Percentiles rank a stretch among this genome's conserved stretches.
phyloP scores from a whole-genome alignment of 2,329 filamentous ascomycete genomes.

The Phoma sp. region DNA sequence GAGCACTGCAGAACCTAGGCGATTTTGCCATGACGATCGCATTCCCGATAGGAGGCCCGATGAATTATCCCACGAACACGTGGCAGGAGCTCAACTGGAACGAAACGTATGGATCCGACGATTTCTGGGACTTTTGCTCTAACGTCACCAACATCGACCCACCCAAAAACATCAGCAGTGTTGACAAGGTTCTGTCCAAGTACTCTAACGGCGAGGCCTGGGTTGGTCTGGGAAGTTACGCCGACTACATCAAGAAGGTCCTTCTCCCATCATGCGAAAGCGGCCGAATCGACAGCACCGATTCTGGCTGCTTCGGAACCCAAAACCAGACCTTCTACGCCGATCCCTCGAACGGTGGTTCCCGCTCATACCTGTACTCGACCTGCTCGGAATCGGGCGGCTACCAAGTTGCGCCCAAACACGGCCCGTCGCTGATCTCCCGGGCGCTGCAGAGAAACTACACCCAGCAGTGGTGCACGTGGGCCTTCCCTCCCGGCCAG shows the following conservation, averaged over 20 bases:
- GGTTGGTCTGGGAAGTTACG: conserved; percentile 59
- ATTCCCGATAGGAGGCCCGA: conserved; percentile 55
- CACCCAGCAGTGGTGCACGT: conserved; percentile 62
- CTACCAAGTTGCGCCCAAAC: conserved; percentile 56
- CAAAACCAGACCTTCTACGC: conserved; percentile 54
- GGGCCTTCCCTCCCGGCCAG: conserved; percentile 58
- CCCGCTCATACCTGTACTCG: conserved; percentile 58
- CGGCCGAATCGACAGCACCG: conserved; percentile 51
- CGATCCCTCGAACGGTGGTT: conserved; percentile 48
- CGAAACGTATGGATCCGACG: conserved; percentile 48
- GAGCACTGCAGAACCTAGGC: conserved; percentile 51
- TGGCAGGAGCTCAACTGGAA: conserved; percentile 63
- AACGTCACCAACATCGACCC: conserved; percentile 58
- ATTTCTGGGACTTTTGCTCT: conserved; percentile 61
- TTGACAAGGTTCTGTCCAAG: conserved; percentile 56
- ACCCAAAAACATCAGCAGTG: conserved; percentile 50
- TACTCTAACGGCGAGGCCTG: conserved; percentile 59
- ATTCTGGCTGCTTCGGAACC: conserved; percentile 53
- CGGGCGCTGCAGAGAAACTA: conserved; percentile 56
- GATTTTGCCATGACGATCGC: conserved; percentile 59
- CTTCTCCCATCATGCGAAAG: conserved; percentile 53
- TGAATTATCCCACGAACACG: conserved; percentile 57
- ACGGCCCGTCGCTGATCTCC: conserved; percentile 56
- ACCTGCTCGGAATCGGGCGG: conserved; percentile 57
- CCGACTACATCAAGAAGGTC: conserved; percentile 57